Percentiles rank a stretch among this genome's conserved stretches.
phyloP scores from a whole-genome alignment of 768 basidiomycete species.

The Naganishia friedmannii region DNA sequence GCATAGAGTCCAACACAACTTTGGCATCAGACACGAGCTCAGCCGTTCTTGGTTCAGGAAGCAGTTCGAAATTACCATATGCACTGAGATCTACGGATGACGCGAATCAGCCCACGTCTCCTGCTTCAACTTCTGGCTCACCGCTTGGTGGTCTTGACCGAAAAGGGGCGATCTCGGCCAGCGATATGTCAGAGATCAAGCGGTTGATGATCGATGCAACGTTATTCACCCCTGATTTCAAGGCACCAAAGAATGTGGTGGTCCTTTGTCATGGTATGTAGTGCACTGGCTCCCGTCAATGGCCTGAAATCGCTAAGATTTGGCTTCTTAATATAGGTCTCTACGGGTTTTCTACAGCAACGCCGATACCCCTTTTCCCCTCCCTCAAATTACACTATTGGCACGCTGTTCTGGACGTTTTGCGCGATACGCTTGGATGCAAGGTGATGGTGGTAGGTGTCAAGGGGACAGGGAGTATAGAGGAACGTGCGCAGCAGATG shows the following conservation, averaged over 20 bases:
- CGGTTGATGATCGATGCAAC: constrained; percentile 69
- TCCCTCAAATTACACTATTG: constrained; percentile 88
- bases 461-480: constrained; percentile 85
- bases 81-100: background rate
- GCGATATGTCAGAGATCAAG: constrained; percentile 43
- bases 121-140: constrained; percentile 21
- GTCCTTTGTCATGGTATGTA: constrained; percentile 89
- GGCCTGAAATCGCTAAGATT: constrained; percentile 42
- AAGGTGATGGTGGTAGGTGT: constrained; percentile 96
- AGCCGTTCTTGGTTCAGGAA: background rate
- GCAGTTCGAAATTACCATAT: background rate
- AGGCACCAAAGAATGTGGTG: constrained; percentile 75
- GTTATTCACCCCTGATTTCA: constrained; percentile 71
- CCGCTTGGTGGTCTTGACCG: constrained; percentile 36
- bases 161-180: constrained; percentile 11
- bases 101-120: background rate
- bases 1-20: background rate
- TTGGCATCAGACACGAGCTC: background rate
- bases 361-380: constrained; percentile 72
- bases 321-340: constrained; percentile 57
- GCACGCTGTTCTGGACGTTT: constrained; percentile 77
- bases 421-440: constrained; percentile 76
- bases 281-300: background rate
- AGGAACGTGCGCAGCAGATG: constrained; percentile 71
- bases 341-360: constrained; percentile 90